Evolutionary conservation across 208 protist genomes (phyloP), one percentile per base, ranked within the genome.

Genomic region (Crithidia expoeki): DNA sequence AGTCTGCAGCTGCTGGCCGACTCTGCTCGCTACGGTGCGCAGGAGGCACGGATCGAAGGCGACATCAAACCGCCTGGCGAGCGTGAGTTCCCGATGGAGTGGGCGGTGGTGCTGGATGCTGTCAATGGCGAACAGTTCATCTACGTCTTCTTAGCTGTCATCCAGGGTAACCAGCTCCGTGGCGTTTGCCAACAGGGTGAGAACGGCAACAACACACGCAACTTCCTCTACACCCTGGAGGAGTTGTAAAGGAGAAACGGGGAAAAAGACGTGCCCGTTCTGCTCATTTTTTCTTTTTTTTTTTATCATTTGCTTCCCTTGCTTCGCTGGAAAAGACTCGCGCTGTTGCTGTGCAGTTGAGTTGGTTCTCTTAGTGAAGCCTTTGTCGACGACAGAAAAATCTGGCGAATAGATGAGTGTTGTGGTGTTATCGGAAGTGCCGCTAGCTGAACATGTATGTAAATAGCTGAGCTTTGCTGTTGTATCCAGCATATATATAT

Each of bases 41-140:
- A 96, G 78, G 85, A 96, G 70, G 86, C 80, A 0, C 76, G 77
- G 17, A 79, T 96, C 47, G 84, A 93, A 68, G 92, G 92, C 7
- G 86, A 90, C 57, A 93, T 94, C 51, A 92, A 91, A 58, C 83
- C 85, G 16, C 85, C 85, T 2, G 85, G 89, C 11, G 83, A 93
- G 67, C 82, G 83, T 17, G 89, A 96, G 46, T 93, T 90, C 72
- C 86, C 92, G 23, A 91, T 96, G 81, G 92, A 96, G 76, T 96
- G 89, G 87, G 87, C 79, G 36, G 84, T 92, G 16, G 76, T 88
- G 36, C 72, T 96, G 6, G 76, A 85, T 42, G 72, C 72, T 19
- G 52, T 61, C 21, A 79, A 78, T 51, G 87, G 79, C 1, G 84
- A 92, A 65, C 83, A 88, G 38, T 64, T 82, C 47, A 91, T 93